A percentile compares a stretch with the other conserved stretches of the same genome.
Conservation (phyloP, 1,284 basidiomycete species). For the Chondrostereum purpureum region DNA sequence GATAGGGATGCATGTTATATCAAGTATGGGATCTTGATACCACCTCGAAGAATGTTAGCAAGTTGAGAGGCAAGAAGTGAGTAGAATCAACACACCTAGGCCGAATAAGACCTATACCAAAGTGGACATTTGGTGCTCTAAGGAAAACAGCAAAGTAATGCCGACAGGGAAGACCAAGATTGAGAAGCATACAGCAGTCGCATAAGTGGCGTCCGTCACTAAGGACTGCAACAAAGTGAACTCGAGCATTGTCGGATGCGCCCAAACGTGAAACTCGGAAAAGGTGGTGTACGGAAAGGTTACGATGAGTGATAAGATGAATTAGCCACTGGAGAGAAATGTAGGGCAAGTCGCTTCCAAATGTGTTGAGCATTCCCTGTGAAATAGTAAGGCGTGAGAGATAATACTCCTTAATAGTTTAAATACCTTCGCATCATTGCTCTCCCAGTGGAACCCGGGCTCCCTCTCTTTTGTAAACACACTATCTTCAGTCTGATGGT, state of each 20-base stretch:
- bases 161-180: slow-evolving; percentile 10
- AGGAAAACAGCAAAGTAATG: slow-evolving; percentile 10
- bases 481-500: slow-evolving; percentile 15
- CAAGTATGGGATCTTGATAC: slow-evolving; percentile 2
- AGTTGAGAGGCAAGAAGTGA: too few species aligned
- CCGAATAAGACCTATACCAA: slow-evolving; percentile 5
- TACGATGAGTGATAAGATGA: not conserved
- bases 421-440: slow-evolving; percentile 15
- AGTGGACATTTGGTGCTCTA: slow-evolving; percentile 4
- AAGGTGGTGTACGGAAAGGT: not conserved
- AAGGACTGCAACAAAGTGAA: slow-evolving; percentile 8
- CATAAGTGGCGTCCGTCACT: slow-evolving; percentile 9
- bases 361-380: slow-evolving; percentile 2
- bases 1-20: not conserved
- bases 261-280: not conserved
- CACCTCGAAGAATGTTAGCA: too few species aligned
- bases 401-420: not conserved
- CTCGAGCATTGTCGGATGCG: not conserved
- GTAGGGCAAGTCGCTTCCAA: slow-evolving; percentile 4
- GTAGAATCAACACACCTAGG: too few species aligned
- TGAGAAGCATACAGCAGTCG: slow-evolving; percentile 10
- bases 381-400: not conserved
- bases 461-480: slow-evolving; percentile 10
- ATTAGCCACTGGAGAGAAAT: slow-evolving; percentile 5
- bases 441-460: slow-evolving; percentile 17